Evolutionary conservation across 179 eudicot genomes (phyloP).

Genomic region (Camellia oleifera): DNA sequence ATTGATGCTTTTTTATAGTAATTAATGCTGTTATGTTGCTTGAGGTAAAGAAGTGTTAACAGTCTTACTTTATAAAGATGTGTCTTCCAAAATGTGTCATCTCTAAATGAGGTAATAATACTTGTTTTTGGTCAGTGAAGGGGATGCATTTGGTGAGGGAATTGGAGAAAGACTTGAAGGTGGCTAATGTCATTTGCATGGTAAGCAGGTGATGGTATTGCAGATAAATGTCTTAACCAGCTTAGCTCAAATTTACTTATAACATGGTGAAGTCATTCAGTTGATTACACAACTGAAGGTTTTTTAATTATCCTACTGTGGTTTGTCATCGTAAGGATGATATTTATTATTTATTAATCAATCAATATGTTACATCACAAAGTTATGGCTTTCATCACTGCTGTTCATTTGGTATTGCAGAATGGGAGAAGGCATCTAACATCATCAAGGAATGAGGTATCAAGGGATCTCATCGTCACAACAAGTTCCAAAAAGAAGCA

Average conservation of each 20-base stretch:
- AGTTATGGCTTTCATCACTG: slow-evolving; percentile 3
- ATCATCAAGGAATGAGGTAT: slow-evolving; percentile 92
- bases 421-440: slow-evolving; percentile 90
- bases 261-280: not conserved
- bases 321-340: not conserved
- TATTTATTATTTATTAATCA: not conserved
- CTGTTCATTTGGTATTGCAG: slow-evolving; percentile 42
- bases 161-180: slow-evolving; percentile 90
- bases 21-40: no score
- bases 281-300: not conserved
- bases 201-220: slow-evolving; percentile 44
- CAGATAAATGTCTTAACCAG: not conserved
- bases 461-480: slow-evolving; percentile 95
- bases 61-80: not conserved
- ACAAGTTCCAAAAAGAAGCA: slow-evolving; percentile 79
- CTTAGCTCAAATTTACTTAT: not conserved
- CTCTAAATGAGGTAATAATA: slow-evolving; percentile 8
- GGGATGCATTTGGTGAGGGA: slow-evolving; percentile 97
- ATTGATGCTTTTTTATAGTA: no score
- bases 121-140: slow-evolving; percentile 57
- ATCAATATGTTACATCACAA: not conserved
- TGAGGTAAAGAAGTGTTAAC: not conserved
- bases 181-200: slow-evolving; percentile 97
- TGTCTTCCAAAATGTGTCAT: not conserved
- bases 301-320: not conserved